Evolutionary conservation across 345 rosid species (phyloP).

Genomic region (Salix caprea): DNA sequence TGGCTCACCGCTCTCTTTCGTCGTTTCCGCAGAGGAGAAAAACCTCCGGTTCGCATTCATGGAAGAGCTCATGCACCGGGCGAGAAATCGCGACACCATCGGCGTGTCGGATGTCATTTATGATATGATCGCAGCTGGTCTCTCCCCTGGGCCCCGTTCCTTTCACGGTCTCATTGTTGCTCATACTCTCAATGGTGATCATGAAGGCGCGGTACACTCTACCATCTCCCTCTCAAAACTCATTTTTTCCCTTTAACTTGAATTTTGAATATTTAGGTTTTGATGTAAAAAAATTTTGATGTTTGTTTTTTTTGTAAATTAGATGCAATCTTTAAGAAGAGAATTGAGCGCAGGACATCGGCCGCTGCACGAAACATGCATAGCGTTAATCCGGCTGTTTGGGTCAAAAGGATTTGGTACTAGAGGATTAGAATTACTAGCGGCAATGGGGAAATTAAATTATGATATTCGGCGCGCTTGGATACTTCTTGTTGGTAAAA

Average conservation of each 20-base stretch:
- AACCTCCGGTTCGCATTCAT: conserved; percentile 73
- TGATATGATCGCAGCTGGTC: conserved; percentile 95
- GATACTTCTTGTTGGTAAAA: conserved; percentile 81
- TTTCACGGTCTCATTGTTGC: conserved; percentile 88
- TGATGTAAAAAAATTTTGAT: not conserved
- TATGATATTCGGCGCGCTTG: conserved; percentile 85
- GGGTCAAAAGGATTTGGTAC: conserved; percentile 69
- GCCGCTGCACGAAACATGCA: conserved; percentile 81
- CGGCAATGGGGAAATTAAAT: conserved; percentile 77
- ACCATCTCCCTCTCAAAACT: not conserved
- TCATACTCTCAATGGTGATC: conserved; percentile 61
- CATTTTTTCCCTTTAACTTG: not conserved
- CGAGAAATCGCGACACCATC: conserved; percentile 57
- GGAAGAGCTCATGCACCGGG: conserved; percentile 89
- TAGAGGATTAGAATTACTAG: conserved; percentile 69
- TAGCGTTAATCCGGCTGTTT: conserved; percentile 61
- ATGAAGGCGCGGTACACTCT: conserved; percentile 75
- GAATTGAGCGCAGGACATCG: conserved; percentile 73
- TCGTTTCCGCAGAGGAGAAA: conserved; percentile 59
- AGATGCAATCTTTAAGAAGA: conserved; percentile 87
- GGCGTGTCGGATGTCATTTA: conserved; percentile 77
- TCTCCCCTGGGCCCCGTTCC: conserved; percentile 86
- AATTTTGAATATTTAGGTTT: not conserved
- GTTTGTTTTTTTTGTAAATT: conserved; percentile 11
- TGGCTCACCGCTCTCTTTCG: not conserved